Evolutionary conservation across 1,284 basidiomycete genomes (phyloP).

Genomic region (Moniliophthora roreri): DNA sequence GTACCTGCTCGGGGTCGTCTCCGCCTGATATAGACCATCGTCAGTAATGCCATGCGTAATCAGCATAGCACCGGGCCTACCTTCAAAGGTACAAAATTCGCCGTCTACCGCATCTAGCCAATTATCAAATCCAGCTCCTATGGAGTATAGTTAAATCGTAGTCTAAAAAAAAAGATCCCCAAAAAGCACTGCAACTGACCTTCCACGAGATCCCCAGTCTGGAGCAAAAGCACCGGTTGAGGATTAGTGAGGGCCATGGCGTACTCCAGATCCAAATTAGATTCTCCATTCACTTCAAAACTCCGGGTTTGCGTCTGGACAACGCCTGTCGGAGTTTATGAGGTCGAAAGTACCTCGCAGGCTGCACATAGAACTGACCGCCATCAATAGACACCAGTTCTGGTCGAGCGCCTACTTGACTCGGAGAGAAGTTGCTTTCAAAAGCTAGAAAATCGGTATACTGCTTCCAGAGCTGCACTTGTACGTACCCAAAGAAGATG

Average conservation of each 20-base stretch:
- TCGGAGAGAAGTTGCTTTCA: slow-evolving; percentile 31
- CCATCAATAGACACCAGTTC: slow-evolving; percentile 29
- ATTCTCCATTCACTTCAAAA: slow-evolving; percentile 51
- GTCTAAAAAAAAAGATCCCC: no score
- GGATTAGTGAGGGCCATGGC: slow-evolving; percentile 44
- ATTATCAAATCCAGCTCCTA: slow-evolving; percentile 36
- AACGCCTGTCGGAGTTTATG: slow-evolving; percentile 5
- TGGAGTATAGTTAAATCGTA: no score
- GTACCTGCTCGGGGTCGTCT: slow-evolving; percentile 45
- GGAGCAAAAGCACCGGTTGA: slow-evolving; percentile 44
- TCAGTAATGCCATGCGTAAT: no score
- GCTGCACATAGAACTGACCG: slow-evolving; percentile 22
- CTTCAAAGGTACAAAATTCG: slow-evolving; percentile 56
- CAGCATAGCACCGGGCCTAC: no score
- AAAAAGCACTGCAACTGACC: no score
- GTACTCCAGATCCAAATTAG: slow-evolving; percentile 52
- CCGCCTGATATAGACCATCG: slow-evolving; percentile 35
- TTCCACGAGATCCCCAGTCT: slow-evolving; percentile 44
- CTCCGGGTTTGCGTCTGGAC: slow-evolving; percentile 29
- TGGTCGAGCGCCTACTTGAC: slow-evolving; percentile 29
- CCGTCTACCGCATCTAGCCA: slow-evolving; percentile 37
- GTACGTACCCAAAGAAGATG: slow-evolving; percentile 29
- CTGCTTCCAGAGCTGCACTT: neutral
- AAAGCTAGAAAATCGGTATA: neutral
- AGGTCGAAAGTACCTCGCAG: neutral